Evolutionary conservation across 2,329 filamentous ascomycete species (phyloP).

Genomic region (Dactylellina haptotyla): DNA sequence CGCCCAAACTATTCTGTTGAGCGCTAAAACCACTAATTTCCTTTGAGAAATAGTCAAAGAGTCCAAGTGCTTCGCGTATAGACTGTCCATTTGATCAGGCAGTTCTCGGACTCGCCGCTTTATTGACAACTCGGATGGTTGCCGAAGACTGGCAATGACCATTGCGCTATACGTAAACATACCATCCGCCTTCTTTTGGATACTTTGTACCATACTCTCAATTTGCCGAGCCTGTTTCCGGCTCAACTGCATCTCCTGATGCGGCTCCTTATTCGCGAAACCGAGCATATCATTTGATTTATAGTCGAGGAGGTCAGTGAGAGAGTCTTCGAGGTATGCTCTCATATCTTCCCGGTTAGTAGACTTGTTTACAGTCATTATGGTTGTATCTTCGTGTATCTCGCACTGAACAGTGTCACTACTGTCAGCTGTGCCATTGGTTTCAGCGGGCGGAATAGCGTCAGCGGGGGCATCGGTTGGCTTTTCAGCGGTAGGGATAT

Average conservation of each 20-base stretch:
- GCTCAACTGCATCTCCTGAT: neutral
- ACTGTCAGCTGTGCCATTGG: neutral
- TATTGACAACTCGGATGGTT: constrained; percentile 41
- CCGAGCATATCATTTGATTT: neutral
- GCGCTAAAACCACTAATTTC: constrained; percentile 24
- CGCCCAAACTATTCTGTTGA: constrained; percentile 26
- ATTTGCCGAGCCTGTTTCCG: constrained; percentile 22
- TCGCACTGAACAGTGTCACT: constrained; percentile 12
- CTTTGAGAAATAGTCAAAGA: constrained; percentile 34
- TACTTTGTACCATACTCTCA: constrained; percentile 23
- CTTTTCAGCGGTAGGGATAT: neutral
- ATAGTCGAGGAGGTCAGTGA: constrained; percentile 31
- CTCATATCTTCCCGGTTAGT: constrained; percentile 40
- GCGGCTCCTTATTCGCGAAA: neutral
- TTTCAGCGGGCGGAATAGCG: too few species aligned
- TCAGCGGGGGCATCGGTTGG: too few species aligned
- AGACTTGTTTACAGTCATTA: constrained; percentile 28
- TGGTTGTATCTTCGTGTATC: constrained; percentile 14
- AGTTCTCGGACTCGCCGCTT: constrained; percentile 29
- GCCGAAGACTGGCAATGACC: constrained; percentile 39
- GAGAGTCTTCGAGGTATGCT: constrained; percentile 24
- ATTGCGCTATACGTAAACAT: constrained; percentile 49
- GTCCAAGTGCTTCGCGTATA: constrained; percentile 36
- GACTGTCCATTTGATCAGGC: constrained; percentile 39
- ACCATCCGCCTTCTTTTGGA: constrained; percentile 41